Conservation (phyloP, 345 rosid species). For the Streptanthus diversifolius region DNA sequence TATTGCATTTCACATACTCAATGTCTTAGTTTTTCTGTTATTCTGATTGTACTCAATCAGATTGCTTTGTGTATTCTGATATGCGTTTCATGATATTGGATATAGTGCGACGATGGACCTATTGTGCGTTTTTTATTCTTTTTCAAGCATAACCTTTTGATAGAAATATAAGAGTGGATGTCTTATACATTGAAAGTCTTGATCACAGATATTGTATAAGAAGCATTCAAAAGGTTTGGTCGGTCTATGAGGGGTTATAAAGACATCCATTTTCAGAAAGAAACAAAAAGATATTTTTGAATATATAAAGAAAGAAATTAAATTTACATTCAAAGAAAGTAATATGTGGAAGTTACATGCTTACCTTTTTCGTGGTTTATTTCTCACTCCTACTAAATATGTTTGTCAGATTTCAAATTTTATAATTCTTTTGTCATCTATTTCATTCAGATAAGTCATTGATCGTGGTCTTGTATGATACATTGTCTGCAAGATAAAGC, state of each 20-base stretch:
- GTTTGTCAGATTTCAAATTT: neutral
- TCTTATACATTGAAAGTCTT: too few species aligned
- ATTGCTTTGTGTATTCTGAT: neutral
- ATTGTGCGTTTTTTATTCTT: constrained; percentile 52
- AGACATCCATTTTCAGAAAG: neutral
- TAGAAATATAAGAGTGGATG: too few species aligned
- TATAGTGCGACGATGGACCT: constrained; percentile 97
- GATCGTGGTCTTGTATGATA: neutral
- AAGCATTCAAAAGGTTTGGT: too few species aligned
- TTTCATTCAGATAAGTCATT: neutral
- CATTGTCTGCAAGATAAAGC: neutral
- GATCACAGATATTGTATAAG: neutral
- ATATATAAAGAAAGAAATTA: neutral
- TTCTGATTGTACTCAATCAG: neutral
- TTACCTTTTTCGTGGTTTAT: neutral
- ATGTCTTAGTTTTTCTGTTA: neutral
- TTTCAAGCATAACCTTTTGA: constrained; percentile 1
- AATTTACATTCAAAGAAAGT: neutral
- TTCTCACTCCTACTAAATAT: neutral
- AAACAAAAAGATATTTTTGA: neutral
- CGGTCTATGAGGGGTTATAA: neutral
- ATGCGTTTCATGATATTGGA: constrained; percentile 12
- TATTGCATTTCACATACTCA: neutral
- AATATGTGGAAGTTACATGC: neutral
- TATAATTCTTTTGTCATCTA: neutral